Base-by-base conservation (phyloP, 2,329 filamentous ascomycete species). In the Grosmannia huntii region DNA sequence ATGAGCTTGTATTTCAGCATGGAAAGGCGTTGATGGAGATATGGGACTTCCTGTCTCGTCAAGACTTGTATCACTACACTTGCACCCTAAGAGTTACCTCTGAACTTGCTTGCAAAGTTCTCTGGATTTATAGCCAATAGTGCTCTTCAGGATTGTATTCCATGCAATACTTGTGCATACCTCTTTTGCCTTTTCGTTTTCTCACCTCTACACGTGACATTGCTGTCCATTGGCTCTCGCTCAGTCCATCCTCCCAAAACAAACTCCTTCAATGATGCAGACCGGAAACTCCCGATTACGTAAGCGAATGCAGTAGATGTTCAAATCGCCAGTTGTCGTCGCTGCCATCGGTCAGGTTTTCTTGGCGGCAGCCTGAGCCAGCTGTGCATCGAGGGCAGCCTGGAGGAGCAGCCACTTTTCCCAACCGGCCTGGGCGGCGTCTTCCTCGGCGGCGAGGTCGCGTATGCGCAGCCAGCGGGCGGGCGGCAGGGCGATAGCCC, bases 391-490 rank as follows among this genome's bases (percentile, higher is more conserved):
- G 4, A 5, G 46, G 23, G 23, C 46, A 12, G 65, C 66, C 64
- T 74, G 75, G 64, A 66, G 72, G 54, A 76, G 75, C 70, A 92
- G 85, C 90, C 91, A 97, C 68, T 88, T 86, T 72, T 91, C 89
- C 92, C 92, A 99, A 2, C 94, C 94, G 49, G 90, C 86, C 73
- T 96, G 90, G 38, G 86, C 86, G 65, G 96, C 72, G 71, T 97
- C 92, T 72, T 97, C 92, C 68, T 87, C 86, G 7, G 95, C 78
- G 14, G 95, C 83, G 62, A 99, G 73, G 71, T 99, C 94, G 60
- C 94, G 79, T 53, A 95, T 75, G 60, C 92, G 79, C 53, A 94
- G 73, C 63, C 83, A 78, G 66, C 81, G 80, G 3, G 83, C 80
- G 4, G 87, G 65, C 31, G 82, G 79, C 41, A 82, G 76, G 28